Conservation (phyloP, 257 asterid genomes). For the Craterostigma plantagineum region DNA sequence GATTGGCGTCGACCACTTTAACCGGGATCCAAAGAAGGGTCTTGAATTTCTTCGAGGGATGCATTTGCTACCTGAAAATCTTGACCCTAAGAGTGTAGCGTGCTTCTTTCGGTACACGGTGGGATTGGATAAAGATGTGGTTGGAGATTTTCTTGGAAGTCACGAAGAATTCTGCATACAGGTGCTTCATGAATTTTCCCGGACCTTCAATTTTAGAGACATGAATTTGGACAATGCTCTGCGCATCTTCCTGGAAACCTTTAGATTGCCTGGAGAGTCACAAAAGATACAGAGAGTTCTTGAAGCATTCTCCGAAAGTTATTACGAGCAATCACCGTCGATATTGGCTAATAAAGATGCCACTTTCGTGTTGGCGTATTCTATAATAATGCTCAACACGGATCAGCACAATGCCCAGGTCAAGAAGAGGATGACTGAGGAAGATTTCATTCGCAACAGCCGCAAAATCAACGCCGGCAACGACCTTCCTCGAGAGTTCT, state of each 20-base stretch:
- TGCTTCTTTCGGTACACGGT: conserved; percentile 54
- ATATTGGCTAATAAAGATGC: conserved; percentile 81
- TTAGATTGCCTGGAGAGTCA: conserved; percentile 90
- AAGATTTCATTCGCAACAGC: conserved; percentile 79
- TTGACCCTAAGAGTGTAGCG: conserved; percentile 65
- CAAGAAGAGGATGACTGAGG: conserved; percentile 92
- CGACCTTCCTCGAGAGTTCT: conserved; percentile 81
- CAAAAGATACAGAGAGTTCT: conserved; percentile 92
- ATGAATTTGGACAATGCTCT: conserved; percentile 78
- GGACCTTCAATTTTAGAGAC: conserved; percentile 52
- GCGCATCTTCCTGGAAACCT: conserved; percentile 77
- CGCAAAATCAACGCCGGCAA: conserved; percentile 79
- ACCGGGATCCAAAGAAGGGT: conserved; percentile 73
- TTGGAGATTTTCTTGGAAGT: conserved; percentile 77
- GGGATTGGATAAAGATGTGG: conserved; percentile 66
- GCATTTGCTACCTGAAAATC: conserved; percentile 54
- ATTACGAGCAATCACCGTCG: conserved; percentile 61
- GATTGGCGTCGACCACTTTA: conserved; percentile 80
- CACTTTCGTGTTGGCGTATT: conserved; percentile 73
- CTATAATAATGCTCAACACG: conserved; percentile 79
- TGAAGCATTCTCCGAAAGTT: conserved; percentile 88
- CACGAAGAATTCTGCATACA: conserved; percentile 74
- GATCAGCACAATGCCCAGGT: conserved; percentile 92
- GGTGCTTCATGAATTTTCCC: conserved; percentile 80
- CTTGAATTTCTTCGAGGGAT: conserved; percentile 59